Percentiles rank a stretch among this genome's conserved stretches.
These are phyloP conservation scores for Elsinoe batatas DNA, from an alignment of 2,329 filamentous ascomycete genomes.

Conservation along the genomic window DNA sequence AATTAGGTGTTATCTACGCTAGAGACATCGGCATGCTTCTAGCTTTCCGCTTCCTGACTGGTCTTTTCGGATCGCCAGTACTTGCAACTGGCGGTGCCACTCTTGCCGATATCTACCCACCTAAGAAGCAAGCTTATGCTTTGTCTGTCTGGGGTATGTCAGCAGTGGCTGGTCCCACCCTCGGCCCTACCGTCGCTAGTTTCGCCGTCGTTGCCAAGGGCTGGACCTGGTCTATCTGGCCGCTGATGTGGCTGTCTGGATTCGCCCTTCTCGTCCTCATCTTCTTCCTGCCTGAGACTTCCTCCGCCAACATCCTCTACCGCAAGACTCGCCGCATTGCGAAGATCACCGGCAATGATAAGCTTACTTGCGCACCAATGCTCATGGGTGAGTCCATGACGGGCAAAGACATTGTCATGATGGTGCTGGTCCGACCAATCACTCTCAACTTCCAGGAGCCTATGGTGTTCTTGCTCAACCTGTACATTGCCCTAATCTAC, in stretches of 20 bases:
- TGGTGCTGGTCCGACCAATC: conserved; percentile 35
- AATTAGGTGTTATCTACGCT: conserved; percentile 37
- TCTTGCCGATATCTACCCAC: conserved; percentile 37
- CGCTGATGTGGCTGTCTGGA: conserved; percentile 33
- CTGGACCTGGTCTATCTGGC: conserved; percentile 36
- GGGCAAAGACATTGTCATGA: conserved; percentile 29
- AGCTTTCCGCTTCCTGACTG: conserved; percentile 41
- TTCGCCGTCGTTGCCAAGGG: conserved; percentile 28
- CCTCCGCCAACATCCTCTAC: conserved; percentile 32
- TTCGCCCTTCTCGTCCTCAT: conserved; percentile 31
- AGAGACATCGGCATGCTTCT: conserved; percentile 43
- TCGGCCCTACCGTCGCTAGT: conserved; percentile 36
- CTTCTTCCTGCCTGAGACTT: conserved; percentile 34
- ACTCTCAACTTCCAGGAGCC: conserved; percentile 35
- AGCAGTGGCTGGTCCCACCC: conserved; percentile 32
- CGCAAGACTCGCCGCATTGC: conserved; percentile 32
- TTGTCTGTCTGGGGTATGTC: conserved; percentile 33
- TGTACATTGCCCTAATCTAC: conserved; percentile 37
- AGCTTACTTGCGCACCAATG: conserved; percentile 33
- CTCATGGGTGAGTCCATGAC: conserved; percentile 30
- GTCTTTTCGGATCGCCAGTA: conserved; percentile 38
- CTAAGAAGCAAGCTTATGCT: conserved; percentile 31
- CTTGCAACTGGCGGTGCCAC: conserved; percentile 39
- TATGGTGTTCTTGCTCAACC: conserved; percentile 33
- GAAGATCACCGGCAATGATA: conserved; percentile 31